Base-by-base conservation (phyloP, 371 early-diverging fungal species). In the Entomophthora muscae region DNA sequence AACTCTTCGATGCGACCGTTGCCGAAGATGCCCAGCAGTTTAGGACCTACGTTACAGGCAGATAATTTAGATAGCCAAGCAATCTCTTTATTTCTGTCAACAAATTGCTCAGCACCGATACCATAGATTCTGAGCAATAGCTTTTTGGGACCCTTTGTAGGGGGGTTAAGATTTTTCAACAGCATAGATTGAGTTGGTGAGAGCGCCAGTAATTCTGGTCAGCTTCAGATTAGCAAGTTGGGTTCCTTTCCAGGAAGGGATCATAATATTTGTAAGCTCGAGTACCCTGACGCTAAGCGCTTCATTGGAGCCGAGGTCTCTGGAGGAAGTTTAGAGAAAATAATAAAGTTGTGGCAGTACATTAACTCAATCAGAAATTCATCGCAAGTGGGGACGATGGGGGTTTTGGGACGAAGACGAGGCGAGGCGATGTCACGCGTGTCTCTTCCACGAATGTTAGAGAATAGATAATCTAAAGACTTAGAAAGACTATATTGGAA, bases 1-100 rank as follows among this genome's bases (percentile, higher is more conserved):
- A 79, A 93, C 69, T 93, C 81, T 67, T 93, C 94, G 61, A 93
- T 77, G 17, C 94, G 77, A 10, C 94, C 94, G 64, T 93, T 93
- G 31, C 77, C 79, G 73, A 93, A 93, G n/a, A 81, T 82, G 0
- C 82, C 90, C n/a, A 90, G 70, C 32, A 93, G 66, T 5, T 74
- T 75, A 2, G 94, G 90, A 10, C 93, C 91, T 26, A 89, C 79
- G 0, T 83, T 78, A 55, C 84, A 71, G 1, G 75, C 73, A 12
- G 86, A 83, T 26, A 93, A 69, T 53, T 83, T 80, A 51, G 72
- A 66, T 31, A 93, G 72, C 88, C 89, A 91, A 27, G 75, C 74
- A 32, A 93, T 77, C 67, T 93, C 94, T 52, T 83, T 80, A 29
- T 82, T 76, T 54, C 94, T 76, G 28, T 82, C 79, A 63, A 91